These are phyloP conservation scores for Mycena latifolia DNA, from an alignment of 768 basidiomycete genomes.

Conservation along the genomic window DNA sequence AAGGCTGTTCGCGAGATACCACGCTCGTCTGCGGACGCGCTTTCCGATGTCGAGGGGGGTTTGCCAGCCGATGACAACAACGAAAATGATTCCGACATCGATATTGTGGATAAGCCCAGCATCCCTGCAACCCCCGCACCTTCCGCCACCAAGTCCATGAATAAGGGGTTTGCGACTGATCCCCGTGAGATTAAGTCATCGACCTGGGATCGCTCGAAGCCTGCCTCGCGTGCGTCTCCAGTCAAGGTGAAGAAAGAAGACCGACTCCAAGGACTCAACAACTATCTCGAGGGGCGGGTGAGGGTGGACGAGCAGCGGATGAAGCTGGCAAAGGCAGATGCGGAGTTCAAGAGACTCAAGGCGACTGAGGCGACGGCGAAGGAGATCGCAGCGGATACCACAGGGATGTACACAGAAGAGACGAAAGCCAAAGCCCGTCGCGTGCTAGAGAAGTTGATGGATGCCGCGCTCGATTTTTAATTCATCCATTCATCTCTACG, in stretches of 20 bases:
- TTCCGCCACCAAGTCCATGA: background rate
- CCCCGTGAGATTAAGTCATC: conserved; percentile 12
- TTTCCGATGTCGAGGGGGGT: conserved; percentile 12
- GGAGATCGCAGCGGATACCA: background rate
- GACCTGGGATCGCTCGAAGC: conserved; percentile 13
- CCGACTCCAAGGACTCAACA: conserved; percentile 3
- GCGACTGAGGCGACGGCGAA: conserved; percentile 3
- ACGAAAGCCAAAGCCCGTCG: conserved; percentile 9
- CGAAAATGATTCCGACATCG: background rate
- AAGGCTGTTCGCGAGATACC: conserved; percentile 10
- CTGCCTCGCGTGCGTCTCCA: background rate
- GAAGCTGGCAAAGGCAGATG: conserved; percentile 16
- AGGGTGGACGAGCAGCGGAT: conserved; percentile 1
- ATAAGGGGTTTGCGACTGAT: background rate
- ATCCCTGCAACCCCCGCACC: conserved; percentile 5
- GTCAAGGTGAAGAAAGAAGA: conserved; percentile 17
- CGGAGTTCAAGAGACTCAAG: conserved; percentile 8
- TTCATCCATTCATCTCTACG: conserved; percentile 1
- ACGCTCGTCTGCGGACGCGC: conserved; percentile 11
- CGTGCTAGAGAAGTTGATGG: conserved; percentile 14
- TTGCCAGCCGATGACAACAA: background rate
- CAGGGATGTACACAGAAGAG: conserved; percentile 2
- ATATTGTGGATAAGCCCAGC: background rate
- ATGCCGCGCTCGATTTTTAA: conserved; percentile 7
- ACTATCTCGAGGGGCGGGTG: conserved; percentile 10